Evolutionary conservation across 1,139 yeast species (phyloP).

Genomic region (Sugiyamaella japonica): DNA sequence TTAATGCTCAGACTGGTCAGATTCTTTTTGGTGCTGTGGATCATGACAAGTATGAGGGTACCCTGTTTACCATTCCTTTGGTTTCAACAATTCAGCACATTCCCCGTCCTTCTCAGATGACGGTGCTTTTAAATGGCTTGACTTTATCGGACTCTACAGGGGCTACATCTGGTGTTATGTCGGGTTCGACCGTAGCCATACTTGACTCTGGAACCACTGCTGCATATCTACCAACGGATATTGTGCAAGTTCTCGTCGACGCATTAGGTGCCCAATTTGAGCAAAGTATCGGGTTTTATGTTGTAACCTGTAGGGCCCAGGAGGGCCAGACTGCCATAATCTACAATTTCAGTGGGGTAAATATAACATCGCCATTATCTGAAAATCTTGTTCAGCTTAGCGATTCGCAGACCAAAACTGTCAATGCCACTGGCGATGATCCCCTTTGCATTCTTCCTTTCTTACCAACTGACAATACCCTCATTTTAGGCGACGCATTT

Average conservation of each 20-base stretch:
- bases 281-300: slow-evolving; percentile 24
- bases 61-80: slow-evolving; percentile 34
- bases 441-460: slow-evolving; percentile 20
- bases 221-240: slow-evolving; percentile 34
- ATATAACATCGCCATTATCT: slow-evolving; percentile 31
- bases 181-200: slow-evolving; percentile 30
- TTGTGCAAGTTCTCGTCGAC: slow-evolving; percentile 26
- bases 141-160: slow-evolving; percentile 19
- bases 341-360: slow-evolving; percentile 37
- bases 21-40: slow-evolving; percentile 61
- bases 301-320: slow-evolving; percentile 22
- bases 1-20: slow-evolving; percentile 45
- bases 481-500: slow-evolving; percentile 69
- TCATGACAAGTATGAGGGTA: slow-evolving; percentile 52
- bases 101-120: slow-evolving; percentile 26
- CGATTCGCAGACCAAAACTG: slow-evolving; percentile 19
- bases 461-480: slow-evolving; percentile 13
- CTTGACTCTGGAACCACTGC: slow-evolving; percentile 43
- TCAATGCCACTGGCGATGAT: slow-evolving; percentile 14
- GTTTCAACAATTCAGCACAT: slow-evolving; percentile 19
- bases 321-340: slow-evolving; percentile 26
- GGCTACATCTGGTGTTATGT: slow-evolving; percentile 14
- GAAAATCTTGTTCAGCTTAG: slow-evolving; percentile 29
- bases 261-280: slow-evolving; percentile 14
- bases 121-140: slow-evolving; percentile 26